phyloP scores from a whole-genome alignment of 495 filamentous ascomycete genomes.

The Penicillium steckii region DNA sequence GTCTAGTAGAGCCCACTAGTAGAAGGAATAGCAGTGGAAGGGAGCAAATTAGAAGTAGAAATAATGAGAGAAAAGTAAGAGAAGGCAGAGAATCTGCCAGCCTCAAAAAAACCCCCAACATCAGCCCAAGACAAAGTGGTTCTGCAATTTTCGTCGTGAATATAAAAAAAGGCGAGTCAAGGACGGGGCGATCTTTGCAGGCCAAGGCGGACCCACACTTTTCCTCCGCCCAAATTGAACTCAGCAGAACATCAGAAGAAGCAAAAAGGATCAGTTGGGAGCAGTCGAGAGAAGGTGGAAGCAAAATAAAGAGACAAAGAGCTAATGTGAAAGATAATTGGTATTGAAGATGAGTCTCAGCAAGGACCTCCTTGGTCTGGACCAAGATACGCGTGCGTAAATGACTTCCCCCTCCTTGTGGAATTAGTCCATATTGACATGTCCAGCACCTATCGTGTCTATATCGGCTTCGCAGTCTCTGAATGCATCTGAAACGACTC shows the following conservation, averaged over 20 bases:
- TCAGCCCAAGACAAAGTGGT: neutral
- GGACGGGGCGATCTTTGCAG: neutral
- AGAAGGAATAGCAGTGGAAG: neutral
- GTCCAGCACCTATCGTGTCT: conserved; percentile 67
- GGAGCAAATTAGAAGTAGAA: neutral
- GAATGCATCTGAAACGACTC: conserved; percentile 52
- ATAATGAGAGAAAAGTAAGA: neutral
- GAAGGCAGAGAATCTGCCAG: neutral
- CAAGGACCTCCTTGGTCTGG: conserved; percentile 31
- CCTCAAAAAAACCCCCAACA: neutral
- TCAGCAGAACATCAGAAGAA: no score
- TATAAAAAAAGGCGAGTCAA: neutral
- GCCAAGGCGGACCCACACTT: neutral
- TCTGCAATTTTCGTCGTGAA: no score
- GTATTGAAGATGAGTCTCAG: conserved; percentile 22
- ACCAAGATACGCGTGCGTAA: conserved; percentile 35
- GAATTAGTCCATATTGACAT: neutral
- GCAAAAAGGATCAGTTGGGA: neutral
- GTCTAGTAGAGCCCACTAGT: neutral
- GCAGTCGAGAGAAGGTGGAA: neutral
- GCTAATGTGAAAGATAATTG: neutral
- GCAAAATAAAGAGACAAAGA: conserved; percentile 2
- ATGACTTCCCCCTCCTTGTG: neutral
- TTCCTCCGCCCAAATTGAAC: neutral
- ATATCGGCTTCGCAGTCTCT: conserved; percentile 85